Conservation (phyloP, 345 rosid genomes). For the Eucalyptus polyanthemos region DNA sequence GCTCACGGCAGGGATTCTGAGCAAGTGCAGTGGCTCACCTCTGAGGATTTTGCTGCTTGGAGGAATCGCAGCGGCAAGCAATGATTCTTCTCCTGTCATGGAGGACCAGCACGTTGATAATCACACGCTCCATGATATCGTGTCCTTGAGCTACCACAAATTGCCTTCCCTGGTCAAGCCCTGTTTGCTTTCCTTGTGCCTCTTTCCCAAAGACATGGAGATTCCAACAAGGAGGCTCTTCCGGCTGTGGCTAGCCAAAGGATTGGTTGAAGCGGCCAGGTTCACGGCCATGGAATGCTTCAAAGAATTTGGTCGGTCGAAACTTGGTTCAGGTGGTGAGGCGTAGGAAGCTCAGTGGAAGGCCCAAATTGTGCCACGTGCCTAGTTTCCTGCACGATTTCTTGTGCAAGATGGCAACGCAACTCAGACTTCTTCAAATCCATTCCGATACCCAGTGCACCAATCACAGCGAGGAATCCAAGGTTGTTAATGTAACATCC, state of each 20-base stretch:
- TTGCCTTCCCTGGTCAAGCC: too few relatives aligned
- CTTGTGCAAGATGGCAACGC: neutral
- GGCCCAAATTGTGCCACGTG: slow-evolving; percentile 5
- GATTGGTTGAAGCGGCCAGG: neutral
- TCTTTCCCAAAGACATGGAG: too few relatives aligned
- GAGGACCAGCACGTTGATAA: neutral
- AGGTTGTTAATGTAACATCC: neutral
- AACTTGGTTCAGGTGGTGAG: slow-evolving; percentile 5
- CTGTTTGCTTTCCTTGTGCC: too few relatives aligned
- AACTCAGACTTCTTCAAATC: neutral
- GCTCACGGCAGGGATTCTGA: too few relatives aligned
- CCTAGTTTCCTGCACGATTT: slow-evolving; percentile 1
- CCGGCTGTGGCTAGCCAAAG: slow-evolving; percentile 7
- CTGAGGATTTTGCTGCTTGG: too few relatives aligned
- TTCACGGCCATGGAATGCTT: neutral
- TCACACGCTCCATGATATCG: neutral
- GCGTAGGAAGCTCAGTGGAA: neutral
- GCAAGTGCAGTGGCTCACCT: too few relatives aligned
- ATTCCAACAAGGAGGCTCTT: too few relatives aligned
- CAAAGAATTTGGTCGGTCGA: neutral
- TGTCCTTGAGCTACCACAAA: too few relatives aligned
- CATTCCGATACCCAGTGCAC: neutral
- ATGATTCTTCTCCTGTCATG: too few relatives aligned
- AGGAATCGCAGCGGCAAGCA: too few relatives aligned
- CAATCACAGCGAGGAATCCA: neutral